Conservation (phyloP, 768 basidiomycete genomes). For the Amanita muscaria region DNA sequence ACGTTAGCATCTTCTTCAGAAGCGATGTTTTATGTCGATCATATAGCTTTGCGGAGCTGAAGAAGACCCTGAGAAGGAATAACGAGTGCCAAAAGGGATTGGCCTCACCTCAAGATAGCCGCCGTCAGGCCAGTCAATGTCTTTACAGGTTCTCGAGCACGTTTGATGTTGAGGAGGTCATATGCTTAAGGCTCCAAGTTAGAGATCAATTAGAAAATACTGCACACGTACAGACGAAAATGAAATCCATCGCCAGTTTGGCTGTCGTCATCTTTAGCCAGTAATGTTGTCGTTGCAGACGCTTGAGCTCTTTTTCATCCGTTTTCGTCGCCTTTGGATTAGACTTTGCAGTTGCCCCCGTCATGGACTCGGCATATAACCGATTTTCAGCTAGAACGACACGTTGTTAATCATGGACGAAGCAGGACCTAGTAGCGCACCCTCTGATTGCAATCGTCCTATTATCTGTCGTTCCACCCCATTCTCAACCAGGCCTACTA, state of each 20-base stretch:
- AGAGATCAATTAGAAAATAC: conserved; percentile 3
- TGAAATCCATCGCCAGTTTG: conserved; percentile 77
- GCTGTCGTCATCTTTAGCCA: conserved; percentile 65
- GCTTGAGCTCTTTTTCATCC: conserved; percentile 61
- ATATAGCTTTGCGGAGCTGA: conserved; percentile 65
- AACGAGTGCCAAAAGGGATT: conserved; percentile 1
- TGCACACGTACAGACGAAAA: conserved; percentile 67
- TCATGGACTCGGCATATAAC: conserved; percentile 65
- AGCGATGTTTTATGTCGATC: conserved; percentile 60
- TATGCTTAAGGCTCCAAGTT: conserved; percentile 48
- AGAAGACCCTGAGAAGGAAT: conserved; percentile 9
- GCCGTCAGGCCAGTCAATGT: conserved; percentile 59
- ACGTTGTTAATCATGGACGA: conserved; percentile 3
- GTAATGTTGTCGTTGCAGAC: conserved; percentile 62
- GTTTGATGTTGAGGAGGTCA: conserved; percentile 64
- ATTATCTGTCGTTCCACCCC: conserved; percentile 71
- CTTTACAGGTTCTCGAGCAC: conserved; percentile 51
- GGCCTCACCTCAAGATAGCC: conserved; percentile 61
- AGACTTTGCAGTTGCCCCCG: conserved; percentile 61
- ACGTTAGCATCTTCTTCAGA: conserved; percentile 35
- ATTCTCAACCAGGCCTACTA: conserved; percentile 79
- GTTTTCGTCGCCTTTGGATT: conserved; percentile 46
- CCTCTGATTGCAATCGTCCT: conserved; percentile 50
- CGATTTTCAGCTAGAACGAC: conserved; percentile 56
- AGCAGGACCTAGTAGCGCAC: conserved; percentile 25